phyloP scores from a whole-genome alignment of 306 rosid species.

The Adenanthera pavonina region DNA sequence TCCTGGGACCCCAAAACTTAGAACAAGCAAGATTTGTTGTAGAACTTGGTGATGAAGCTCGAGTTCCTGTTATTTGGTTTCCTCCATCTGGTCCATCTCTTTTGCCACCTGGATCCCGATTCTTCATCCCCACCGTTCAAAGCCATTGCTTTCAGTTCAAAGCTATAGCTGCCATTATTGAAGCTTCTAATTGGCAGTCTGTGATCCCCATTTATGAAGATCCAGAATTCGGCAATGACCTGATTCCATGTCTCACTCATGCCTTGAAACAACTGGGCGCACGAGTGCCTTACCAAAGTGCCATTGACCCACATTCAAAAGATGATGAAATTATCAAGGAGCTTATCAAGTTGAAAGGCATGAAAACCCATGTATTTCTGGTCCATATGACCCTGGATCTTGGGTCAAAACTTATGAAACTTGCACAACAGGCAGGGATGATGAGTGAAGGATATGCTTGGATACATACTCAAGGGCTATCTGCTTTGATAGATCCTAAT shows the following conservation, averaged over 20 bases:
- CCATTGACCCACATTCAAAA: constrained; percentile 21
- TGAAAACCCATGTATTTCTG: constrained; percentile 39
- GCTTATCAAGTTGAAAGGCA: neutral
- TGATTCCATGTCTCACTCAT: neutral
- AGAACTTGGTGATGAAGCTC: constrained; percentile 36
- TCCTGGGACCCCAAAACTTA: constrained; percentile 45
- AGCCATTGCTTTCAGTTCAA: neutral
- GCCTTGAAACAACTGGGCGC: neutral
- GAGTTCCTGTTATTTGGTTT: constrained; percentile 46
- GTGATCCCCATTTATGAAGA: neutral
- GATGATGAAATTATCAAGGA: neutral
- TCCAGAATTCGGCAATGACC: neutral
- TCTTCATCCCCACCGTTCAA: neutral
- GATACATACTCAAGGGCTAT: constrained; percentile 38
- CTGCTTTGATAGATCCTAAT: constrained; percentile 29
- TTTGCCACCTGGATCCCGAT: constrained; percentile 30
- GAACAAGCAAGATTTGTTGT: constrained; percentile 42
- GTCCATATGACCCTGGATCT: constrained; percentile 44
- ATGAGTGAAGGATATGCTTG: constrained; percentile 39
- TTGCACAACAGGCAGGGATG: constrained; percentile 41
- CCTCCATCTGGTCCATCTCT: constrained; percentile 47
- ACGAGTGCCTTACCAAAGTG: neutral
- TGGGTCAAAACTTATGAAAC: constrained; percentile 32
- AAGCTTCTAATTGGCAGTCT: neutral
- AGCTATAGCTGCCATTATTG: neutral